Base-by-base conservation (phyloP, 148 eudicot species). In the Amaranthus hypochondriacus region DNA sequence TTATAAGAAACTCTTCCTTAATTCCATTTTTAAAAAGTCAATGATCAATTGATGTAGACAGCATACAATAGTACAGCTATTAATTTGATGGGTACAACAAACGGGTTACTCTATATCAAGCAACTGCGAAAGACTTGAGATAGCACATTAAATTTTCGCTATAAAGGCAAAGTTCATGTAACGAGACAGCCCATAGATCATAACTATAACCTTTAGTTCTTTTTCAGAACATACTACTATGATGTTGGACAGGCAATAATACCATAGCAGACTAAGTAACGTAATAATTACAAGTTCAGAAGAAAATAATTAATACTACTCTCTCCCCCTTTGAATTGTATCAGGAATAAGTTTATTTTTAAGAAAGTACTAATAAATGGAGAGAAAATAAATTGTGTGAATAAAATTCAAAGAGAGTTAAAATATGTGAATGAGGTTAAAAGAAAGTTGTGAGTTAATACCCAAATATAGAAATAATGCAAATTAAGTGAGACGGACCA, bases 171-270 rank as follows among this genome's bases (percentile, higher is more conserved):
- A 48, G 39, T 49, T 39, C 42, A 77, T 48, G 51, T 28, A 51
- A 51, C 46, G 70, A 47, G 71, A 64, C 78, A 48, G 68, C 71
- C 71, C 67, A 70, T 75, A 48, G 68, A 67, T 66, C 67, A 70
- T 79, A 28, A 73, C 71, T 79, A 21, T 13, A 43, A 56, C 68
- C 74, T 56, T 48, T 14, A 66, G 62, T 53, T 64, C 18, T 43
- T 71, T 57, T 28, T 28, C 39, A 28, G 39, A 28, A 28, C 39
- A 28, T 68, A 66, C 81, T 52, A 47, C n/a, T 18, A 49, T 60
- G 73, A 75, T 75, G 73, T 68, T 73, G 69, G 67, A 76, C 62
- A 76, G 53, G 61, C 69, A 73, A 73, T 73, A 52, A 73, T 73
- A 55, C 62, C 52, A 62, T 63, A 53, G 59, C 48, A 64, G 39